A percentile compares a stretch with the other conserved stretches of the same genome.
phyloP scores from a whole-genome alignment of 257 asterid genomes.

The Mentha longifolia region DNA sequence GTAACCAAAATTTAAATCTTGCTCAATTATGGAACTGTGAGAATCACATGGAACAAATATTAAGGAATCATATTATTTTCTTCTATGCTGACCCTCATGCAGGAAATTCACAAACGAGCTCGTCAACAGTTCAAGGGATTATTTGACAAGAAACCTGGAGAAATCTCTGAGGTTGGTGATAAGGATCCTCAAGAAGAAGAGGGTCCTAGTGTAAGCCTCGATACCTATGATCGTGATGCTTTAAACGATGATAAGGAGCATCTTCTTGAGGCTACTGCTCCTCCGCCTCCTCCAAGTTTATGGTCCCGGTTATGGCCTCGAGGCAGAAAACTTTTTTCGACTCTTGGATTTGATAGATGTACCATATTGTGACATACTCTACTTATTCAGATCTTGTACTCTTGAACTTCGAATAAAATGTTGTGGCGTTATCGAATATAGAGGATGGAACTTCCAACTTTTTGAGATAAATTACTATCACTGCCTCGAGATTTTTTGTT shows the following conservation, averaged over 20 bases:
- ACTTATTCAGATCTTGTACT: neutral
- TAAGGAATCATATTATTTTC: too few species aligned
- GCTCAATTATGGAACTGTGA: neutral
- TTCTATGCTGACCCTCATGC: conserved; percentile 13
- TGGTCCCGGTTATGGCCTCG: conserved; percentile 65
- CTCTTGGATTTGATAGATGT: conserved; percentile 77
- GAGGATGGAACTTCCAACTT: neutral
- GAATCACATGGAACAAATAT: neutral
- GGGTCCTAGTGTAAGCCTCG: conserved; percentile 41
- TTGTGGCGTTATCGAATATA: neutral
- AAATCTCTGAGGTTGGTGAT: conserved; percentile 66
- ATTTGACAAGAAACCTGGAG: conserved; percentile 98
- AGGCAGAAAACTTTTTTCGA: conserved; percentile 53
- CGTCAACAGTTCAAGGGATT: conserved; percentile 86
- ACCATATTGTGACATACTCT: conserved; percentile 58
- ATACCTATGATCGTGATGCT: conserved; percentile 41
- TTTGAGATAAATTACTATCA: too few species aligned
- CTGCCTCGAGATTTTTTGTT: too few species aligned
- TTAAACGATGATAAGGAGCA: conserved; percentile 46
- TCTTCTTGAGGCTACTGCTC: conserved; percentile 59
- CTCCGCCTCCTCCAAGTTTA: conserved; percentile 49
- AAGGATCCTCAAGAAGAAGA: conserved; percentile 43
- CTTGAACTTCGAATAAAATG: neutral
- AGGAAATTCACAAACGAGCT: conserved; percentile 74
- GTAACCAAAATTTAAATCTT: conserved; percentile 21